phyloP scores from a whole-genome alignment of 1,284 basidiomycete genomes.

The Xerocomus amazonicus region DNA sequence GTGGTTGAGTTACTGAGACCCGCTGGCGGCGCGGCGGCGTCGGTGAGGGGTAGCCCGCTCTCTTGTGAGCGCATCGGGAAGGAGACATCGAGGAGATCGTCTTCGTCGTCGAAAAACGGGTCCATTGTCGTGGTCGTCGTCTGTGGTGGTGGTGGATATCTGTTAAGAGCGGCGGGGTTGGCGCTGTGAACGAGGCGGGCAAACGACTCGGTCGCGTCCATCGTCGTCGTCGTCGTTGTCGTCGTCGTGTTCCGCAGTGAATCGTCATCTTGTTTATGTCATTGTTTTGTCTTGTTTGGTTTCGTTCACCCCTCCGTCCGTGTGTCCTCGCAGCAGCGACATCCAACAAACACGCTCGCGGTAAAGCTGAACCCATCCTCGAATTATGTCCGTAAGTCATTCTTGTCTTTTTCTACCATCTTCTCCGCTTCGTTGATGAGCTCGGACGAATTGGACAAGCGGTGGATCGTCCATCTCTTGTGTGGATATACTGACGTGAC shows the following conservation, averaged over 20 bases:
- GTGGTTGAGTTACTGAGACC: conserved; percentile 47
- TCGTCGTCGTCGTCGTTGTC: conserved; percentile 8
- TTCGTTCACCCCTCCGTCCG: not conserved
- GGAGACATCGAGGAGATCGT: conserved; percentile 26
- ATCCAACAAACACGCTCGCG: conserved; percentile 1
- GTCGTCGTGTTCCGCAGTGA: not conserved
- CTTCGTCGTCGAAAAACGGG: conserved; percentile 81
- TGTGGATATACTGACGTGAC: conserved; percentile 18
- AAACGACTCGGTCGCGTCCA: conserved; percentile 56
- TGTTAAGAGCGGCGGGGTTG: conserved; percentile 57
- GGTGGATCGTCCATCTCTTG: conserved; percentile 13
- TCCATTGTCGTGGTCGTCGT: conserved; percentile 44
- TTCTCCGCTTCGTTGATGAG: not conserved
- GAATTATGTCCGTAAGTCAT: conserved; percentile 25
- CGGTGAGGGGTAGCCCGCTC: conserved; percentile 60
- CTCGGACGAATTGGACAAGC: no score
- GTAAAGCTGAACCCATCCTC: conserved; percentile 6
- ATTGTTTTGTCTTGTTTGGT: conserved; percentile 16
- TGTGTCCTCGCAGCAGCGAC: not conserved
- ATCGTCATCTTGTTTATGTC: conserved; percentile 13
- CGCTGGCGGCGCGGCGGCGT: conserved; percentile 56
- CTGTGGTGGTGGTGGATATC: conserved; percentile 22
- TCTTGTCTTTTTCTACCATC: fast-evolving
- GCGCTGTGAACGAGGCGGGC: conserved; percentile 66
- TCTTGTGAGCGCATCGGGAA: conserved; percentile 67